Percentiles rank a stretch among this genome's conserved stretches.
These are phyloP conservation scores for Blastocrithidia nonstop DNA, from an alignment of 208 protist genomes.

Conservation along the genomic window DNA sequence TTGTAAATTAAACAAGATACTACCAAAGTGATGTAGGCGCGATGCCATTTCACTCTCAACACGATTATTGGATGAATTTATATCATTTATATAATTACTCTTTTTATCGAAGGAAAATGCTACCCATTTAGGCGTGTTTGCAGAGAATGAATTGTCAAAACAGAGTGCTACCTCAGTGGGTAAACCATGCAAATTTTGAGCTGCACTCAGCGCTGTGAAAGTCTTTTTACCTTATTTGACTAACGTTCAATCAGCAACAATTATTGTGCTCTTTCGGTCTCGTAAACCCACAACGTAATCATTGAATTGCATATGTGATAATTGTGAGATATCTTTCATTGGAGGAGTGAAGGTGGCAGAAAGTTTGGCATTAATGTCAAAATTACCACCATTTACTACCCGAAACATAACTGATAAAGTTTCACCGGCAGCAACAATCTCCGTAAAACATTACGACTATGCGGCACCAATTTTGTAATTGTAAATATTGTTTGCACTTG, in stretches of 20 bases:
- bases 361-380: constrained; percentile 48
- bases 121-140: constrained; percentile 48
- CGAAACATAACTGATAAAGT: constrained; percentile 46
- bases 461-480: constrained; percentile 40
- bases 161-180: constrained; percentile 44
- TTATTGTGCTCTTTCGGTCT: constrained; percentile 10
- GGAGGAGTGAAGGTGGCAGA: constrained; percentile 17
- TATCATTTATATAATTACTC: too few species aligned
- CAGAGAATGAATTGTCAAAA: constrained; percentile 56
- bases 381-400: constrained; percentile 52
- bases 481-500: too few species aligned
- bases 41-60: too few species aligned
- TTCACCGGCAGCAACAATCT: constrained; percentile 38
- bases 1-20: too few species aligned
- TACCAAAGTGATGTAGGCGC: too few species aligned
- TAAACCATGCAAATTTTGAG: constrained; percentile 35
- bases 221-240: constrained; percentile 39
- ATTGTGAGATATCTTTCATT: constrained; percentile 10
- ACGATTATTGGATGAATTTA: too few species aligned
- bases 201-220: constrained; percentile 34
- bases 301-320: constrained; percentile 29
- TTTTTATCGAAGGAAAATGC: constrained; percentile 34
- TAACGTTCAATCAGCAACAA: constrained; percentile 36
- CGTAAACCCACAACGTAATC: constrained; percentile 13
- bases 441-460: constrained; percentile 39